Base-by-base conservation (phyloP, 2,329 filamentous ascomycete genomes). In the Bretziella fagacearum region DNA sequence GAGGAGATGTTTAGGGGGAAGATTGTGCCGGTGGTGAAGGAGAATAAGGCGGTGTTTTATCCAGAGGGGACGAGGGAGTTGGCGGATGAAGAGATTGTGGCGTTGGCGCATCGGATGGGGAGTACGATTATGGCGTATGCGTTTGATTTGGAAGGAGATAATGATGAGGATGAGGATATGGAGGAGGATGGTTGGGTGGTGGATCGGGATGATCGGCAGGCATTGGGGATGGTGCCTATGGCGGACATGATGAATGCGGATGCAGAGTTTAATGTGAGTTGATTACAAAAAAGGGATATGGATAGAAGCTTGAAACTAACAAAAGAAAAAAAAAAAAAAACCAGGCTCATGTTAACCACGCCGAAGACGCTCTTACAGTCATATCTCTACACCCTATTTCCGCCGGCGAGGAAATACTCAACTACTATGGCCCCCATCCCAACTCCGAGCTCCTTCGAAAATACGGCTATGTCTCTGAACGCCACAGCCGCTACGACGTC, bases 81-180 rank as follows among this genome's bases (percentile, higher is more conserved):
- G 5, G 57, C 53, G 10, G 70, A 74, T 22, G 61, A 63, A 1
- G 61, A 70, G 20, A 59, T 77, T 1, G 52, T 73, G 2, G 52
- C 54, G 6, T 57, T 77, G 15, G 81, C 82, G 45, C 85, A 93
- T 59, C 71, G 76, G 6, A 87, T 93, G 79, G 86, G 83, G 1
- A 87, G 81, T 51, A 77, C 81, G 13, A 89, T 94, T 54, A 93
- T 94, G 85, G 81, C 85, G 0, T 94, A 93, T 58, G 85, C 85
- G 0, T 94, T 94, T 58, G 86, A 94, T 54, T 71, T 93, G 5
- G 73, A 75, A 41, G 67, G 66, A 6, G 64, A 68, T 0, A 71
- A 71, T 33, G 67, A 74, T 0, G 59, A 65, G 0, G 70, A 76
- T 18, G 67, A 74, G 11, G 64, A 70, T 5, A 73, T 76, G 13